These are phyloP conservation scores for Candida quercuum DNA, from an alignment of 805 yeast species.

Conservation along the genomic window DNA sequence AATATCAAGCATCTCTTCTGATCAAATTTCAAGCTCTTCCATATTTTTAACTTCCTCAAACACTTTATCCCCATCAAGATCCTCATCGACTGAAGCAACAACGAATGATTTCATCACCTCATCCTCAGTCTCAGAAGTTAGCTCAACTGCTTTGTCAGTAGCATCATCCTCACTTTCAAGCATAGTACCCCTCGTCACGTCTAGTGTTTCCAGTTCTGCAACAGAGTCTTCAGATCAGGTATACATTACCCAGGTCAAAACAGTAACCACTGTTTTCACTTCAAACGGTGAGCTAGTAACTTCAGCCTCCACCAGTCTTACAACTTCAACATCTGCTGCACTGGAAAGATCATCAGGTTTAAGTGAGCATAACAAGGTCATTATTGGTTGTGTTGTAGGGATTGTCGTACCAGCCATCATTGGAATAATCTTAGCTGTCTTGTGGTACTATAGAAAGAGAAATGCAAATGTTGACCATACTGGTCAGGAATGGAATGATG, in stretches of 20 bases:
- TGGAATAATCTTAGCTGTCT: slow-evolving; percentile 7
- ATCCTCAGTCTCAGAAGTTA: no score
- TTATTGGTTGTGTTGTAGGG: slow-evolving; percentile 68
- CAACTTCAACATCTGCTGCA: slow-evolving; percentile 13
- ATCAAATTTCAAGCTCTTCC: no score
- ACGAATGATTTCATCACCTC: no score
- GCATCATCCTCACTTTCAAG: no score
- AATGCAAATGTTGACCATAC: slow-evolving; percentile 16
- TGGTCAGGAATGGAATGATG: slow-evolving; percentile 23
- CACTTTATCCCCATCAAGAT: no score
- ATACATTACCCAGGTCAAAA: no score
- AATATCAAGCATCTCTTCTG: no score
- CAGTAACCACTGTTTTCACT: slow-evolving; percentile 28
- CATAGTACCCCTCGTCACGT: slow-evolving; percentile 10
- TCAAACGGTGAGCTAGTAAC: slow-evolving; percentile 27
- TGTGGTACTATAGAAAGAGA: slow-evolving; percentile 16
- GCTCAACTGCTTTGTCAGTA: not conserved
- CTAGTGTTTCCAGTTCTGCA: slow-evolving; percentile 13
- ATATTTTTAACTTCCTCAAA: no score
- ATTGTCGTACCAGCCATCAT: slow-evolving; percentile 56
- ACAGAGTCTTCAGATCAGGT: slow-evolving; percentile 14
- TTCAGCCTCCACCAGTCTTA: slow-evolving; percentile 22
- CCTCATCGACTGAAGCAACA: no score
- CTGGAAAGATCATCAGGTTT: slow-evolving; percentile 31
- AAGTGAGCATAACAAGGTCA: slow-evolving; percentile 44